Conservation (phyloP, 768 basidiomycete genomes). For the Trametes elegans region DNA sequence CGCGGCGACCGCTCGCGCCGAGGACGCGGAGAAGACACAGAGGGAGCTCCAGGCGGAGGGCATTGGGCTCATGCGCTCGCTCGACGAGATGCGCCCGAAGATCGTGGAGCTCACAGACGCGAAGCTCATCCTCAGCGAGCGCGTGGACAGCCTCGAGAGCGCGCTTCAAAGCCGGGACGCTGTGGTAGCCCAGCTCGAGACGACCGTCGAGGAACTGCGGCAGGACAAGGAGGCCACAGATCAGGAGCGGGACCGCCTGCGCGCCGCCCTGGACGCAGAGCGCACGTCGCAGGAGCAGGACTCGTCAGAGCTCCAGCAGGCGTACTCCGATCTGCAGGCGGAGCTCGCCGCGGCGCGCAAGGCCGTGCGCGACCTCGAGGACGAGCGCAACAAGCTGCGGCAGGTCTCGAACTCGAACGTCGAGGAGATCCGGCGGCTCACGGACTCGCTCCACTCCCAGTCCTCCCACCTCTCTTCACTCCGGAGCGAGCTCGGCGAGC, state of each 20-base stretch:
- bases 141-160: slow-evolving; percentile 54
- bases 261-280: slow-evolving; percentile 22
- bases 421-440: slow-evolving; percentile 59
- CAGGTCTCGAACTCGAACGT: slow-evolving; percentile 53
- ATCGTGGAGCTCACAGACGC: slow-evolving; percentile 75
- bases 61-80: slow-evolving; percentile 70
- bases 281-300: slow-evolving; percentile 32
- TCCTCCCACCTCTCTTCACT: slow-evolving; percentile 53
- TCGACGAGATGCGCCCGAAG: slow-evolving; percentile 85
- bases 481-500: slow-evolving; percentile 51
- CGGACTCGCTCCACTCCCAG: slow-evolving; percentile 42
- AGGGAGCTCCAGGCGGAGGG: slow-evolving; percentile 77
- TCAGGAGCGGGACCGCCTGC: slow-evolving; percentile 33
- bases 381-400: slow-evolving; percentile 59
- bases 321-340: slow-evolving; percentile 58
- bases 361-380: slow-evolving; percentile 57
- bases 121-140: slow-evolving; percentile 68
- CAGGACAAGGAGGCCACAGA: slow-evolving; percentile 48
- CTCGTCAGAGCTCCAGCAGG: slow-evolving; percentile 58
- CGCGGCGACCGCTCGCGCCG: slow-evolving; percentile 61
- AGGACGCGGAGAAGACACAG: slow-evolving; percentile 71
- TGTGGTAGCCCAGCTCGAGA: slow-evolving; percentile 61
- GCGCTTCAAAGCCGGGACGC: slow-evolving; percentile 54
- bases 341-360: slow-evolving; percentile 55
- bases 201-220: slow-evolving; percentile 51